phyloP scores from a whole-genome alignment of 2,329 filamentous ascomycete genomes.

The Colletotrichum godetiae region DNA sequence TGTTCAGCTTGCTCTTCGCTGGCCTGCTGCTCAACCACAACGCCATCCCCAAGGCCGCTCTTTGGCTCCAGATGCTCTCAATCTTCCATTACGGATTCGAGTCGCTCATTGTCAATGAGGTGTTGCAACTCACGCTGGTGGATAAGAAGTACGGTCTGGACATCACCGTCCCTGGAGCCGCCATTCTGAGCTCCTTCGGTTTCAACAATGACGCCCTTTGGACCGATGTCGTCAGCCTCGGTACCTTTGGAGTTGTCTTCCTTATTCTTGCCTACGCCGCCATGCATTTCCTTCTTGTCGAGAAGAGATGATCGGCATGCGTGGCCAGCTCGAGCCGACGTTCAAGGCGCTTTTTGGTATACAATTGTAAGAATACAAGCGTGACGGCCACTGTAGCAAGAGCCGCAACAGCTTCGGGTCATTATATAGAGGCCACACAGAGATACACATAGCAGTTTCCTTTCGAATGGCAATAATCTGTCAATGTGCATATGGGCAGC shows the following conservation, averaged over 20 bases:
- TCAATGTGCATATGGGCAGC: conserved; percentile 27
- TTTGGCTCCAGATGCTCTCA: conserved; percentile 92
- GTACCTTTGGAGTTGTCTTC: conserved; percentile 84
- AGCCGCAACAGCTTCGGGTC: conserved; percentile 16
- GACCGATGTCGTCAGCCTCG: conserved; percentile 84
- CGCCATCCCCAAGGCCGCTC: conserved; percentile 84
- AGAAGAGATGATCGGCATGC: conserved; percentile 73
- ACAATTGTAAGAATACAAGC: conserved; percentile 32
- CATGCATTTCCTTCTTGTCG: conserved; percentile 93
- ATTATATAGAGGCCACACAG: conserved; percentile 26
- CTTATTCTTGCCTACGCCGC: conserved; percentile 88
- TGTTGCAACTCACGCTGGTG: conserved; percentile 86
- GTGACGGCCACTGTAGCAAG: background rate
- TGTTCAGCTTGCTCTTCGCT: conserved; percentile 95
- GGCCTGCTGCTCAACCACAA: conserved; percentile 95
- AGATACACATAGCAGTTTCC: conserved; percentile 23
- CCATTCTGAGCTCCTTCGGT: conserved; percentile 93
- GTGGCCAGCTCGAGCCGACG: background rate
- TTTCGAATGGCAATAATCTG: conserved; percentile 22
- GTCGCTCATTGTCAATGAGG: conserved; percentile 96
- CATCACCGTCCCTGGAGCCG: conserved; percentile 94
- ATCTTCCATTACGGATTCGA: conserved; percentile 99
- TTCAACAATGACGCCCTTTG: conserved; percentile 91
- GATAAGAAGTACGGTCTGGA: conserved; percentile 97
- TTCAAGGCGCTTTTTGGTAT: conserved; percentile 4